Conservation (phyloP, 2,329 filamentous ascomycete species). For the Penicillium sp. region DNA sequence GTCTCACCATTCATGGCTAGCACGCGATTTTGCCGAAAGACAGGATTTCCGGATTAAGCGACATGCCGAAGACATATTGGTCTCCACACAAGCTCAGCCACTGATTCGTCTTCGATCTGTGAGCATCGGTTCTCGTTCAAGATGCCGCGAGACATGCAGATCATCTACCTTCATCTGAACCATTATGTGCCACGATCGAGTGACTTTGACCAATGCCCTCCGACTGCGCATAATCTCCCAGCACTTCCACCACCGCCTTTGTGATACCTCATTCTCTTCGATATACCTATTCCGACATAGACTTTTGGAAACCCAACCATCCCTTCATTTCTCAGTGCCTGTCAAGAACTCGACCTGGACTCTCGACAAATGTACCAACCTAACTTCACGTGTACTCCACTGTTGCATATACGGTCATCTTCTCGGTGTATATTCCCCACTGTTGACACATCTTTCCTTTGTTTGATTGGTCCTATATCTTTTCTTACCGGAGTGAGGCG, state of each 20-base stretch:
- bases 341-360: neutral
- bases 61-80: slow-evolving; percentile 11
- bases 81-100: slow-evolving; percentile 6
- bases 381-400: slow-evolving; percentile 3
- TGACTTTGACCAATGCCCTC: neutral
- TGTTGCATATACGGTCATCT: slow-evolving; percentile 12
- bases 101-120: neutral
- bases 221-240: neutral
- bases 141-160: neutral
- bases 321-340: neutral
- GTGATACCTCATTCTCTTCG: neutral
- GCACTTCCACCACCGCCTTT: neutral
- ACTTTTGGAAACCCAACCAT: neutral
- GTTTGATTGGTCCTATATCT: slow-evolving; percentile 6
- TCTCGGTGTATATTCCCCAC: slow-evolving; percentile 15
- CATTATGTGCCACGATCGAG: neutral
- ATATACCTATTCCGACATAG: neutral
- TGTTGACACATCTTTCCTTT: slow-evolving; percentile 1
- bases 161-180: neutral
- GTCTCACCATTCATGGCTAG: slow-evolving; percentile 10
- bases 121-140: neutral
- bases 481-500: slow-evolving; percentile 8
- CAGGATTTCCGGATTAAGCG: slow-evolving; percentile 4
- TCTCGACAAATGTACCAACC: neutral
- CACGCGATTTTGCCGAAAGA: neutral